A percentile compares a stretch with the other conserved stretches of the same genome.
Conservation (phyloP, 2,329 filamentous ascomycete genomes). For the Piedraia hortae region DNA sequence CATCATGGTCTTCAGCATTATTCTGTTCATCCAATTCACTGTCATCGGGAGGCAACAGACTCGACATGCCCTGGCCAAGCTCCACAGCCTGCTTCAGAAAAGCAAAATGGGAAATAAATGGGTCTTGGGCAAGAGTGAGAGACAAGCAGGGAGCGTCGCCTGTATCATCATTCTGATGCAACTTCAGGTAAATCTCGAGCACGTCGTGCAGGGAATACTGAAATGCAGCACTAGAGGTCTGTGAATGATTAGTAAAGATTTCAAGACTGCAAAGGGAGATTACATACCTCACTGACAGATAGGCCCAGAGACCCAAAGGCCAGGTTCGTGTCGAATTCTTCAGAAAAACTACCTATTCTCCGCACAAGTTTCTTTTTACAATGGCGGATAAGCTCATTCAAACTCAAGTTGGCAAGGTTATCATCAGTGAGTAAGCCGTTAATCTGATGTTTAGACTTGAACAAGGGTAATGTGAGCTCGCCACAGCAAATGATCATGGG, state of each 20-base stretch:
- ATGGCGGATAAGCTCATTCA: constrained; percentile 26
- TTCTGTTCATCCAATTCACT: constrained; percentile 4
- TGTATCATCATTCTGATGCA: constrained; percentile 31
- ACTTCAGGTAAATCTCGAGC: constrained; percentile 28
- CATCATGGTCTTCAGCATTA: constrained; percentile 2
- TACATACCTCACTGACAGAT: constrained; percentile 28
- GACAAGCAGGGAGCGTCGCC: constrained; percentile 27
- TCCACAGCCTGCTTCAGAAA: constrained; percentile 25
- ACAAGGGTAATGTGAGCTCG: constrained; percentile 28
- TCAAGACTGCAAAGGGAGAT: neutral
- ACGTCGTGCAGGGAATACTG: constrained; percentile 28
- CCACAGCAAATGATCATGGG: constrained; percentile 28
- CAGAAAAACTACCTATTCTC: constrained; percentile 26
- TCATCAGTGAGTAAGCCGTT: constrained; percentile 29
- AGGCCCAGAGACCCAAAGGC: constrained; percentile 27
- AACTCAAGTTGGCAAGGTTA: constrained; percentile 22
- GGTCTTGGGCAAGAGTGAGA: constrained; percentile 26
- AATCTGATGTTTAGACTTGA: constrained; percentile 26
- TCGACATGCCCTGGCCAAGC: constrained; percentile 29
- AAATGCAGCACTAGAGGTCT: constrained; percentile 23
- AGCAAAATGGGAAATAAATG: constrained; percentile 24
- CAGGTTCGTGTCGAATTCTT: constrained; percentile 29
- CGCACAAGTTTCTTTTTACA: constrained; percentile 20
- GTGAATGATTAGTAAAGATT: constrained; percentile 3
- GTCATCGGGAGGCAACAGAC: constrained; percentile 13